Evolutionary conservation across 2,329 filamentous ascomycete genomes (phyloP).

Genomic region (Sporothrix phasma): DNA sequence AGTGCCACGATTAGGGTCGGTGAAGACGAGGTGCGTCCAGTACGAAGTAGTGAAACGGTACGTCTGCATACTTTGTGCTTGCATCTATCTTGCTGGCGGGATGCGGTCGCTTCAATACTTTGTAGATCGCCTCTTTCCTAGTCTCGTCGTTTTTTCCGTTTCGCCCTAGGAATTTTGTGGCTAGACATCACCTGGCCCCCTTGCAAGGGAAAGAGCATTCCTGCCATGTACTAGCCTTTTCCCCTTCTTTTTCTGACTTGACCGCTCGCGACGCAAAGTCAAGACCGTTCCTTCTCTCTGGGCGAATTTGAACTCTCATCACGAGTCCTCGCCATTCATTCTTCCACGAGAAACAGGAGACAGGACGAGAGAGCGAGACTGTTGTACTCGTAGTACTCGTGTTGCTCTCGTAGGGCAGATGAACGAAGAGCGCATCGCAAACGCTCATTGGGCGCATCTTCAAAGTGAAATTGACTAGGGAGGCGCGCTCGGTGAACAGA

Average conservation of each 20-base stretch:
- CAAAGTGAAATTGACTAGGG: neutral
- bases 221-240: neutral
- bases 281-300: neutral
- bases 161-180: neutral
- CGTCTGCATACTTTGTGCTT: neutral
- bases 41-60: neutral
- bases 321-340: neutral
- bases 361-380: neutral
- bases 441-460: neutral
- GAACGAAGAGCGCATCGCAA: neutral
- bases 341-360: neutral
- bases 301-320: neutral
- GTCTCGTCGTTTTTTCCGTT: neutral
- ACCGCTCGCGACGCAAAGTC: neutral
- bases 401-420: neutral
- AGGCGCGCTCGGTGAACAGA: neutral
- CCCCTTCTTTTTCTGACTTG: neutral
- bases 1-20: neutral
- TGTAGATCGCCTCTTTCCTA: neutral
- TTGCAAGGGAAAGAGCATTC: neutral
- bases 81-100: neutral
- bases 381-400: neutral
- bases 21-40: slow-evolving; percentile 6
- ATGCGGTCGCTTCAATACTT: neutral
- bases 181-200: neutral